Conservation (phyloP, 176 grass and related monocot species). For the Carex myosuroides region DNA sequence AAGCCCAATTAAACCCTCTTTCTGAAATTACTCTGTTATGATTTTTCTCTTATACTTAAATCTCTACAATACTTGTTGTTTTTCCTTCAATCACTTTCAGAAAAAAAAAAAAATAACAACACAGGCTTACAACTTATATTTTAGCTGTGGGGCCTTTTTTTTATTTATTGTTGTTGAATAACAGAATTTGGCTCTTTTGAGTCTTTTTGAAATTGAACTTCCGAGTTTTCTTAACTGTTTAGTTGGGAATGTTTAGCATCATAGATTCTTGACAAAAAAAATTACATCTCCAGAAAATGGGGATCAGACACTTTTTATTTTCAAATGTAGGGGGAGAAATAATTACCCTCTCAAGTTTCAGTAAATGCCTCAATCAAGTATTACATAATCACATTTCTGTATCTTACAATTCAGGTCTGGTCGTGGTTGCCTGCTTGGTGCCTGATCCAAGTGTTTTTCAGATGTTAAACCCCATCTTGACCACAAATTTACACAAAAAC, state of each 20-base stretch:
- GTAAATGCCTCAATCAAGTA: background rate
- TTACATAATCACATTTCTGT: background rate
- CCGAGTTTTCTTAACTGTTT: background rate
- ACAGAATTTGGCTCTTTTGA: background rate
- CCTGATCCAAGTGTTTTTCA: background rate
- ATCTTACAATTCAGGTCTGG: background rate
- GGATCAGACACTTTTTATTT: background rate
- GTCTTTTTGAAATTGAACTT: background rate
- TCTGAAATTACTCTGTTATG: background rate
- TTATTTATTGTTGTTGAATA: background rate
- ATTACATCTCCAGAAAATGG: background rate
- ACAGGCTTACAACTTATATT: background rate
- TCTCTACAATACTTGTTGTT: background rate
- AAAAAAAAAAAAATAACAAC: background rate
- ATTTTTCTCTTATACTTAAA: background rate
- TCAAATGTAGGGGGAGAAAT: background rate
- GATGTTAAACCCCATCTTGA: too few relatives aligned
- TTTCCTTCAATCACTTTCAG: background rate
- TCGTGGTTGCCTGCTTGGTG: background rate
- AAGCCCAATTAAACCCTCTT: background rate
- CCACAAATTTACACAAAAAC: too few relatives aligned
- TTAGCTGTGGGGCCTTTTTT: background rate
- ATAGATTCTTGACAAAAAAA: background rate
- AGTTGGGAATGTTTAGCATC: background rate
- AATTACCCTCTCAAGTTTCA: background rate